Conservation (phyloP, 768 basidiomycete genomes). For the Cystobasidium ongulense region DNA sequence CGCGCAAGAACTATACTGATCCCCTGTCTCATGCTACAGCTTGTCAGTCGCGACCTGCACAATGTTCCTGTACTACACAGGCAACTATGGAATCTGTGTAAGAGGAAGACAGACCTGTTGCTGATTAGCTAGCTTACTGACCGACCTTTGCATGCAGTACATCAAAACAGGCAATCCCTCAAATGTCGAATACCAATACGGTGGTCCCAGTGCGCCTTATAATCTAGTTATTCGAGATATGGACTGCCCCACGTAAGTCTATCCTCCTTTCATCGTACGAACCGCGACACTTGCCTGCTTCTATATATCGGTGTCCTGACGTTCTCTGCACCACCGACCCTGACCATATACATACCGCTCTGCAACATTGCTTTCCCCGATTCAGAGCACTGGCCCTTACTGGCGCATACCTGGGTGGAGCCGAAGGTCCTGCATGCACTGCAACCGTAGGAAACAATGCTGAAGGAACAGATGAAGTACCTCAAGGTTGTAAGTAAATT, state of each 20-base stretch:
- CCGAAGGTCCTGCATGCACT: no score
- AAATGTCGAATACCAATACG: not conserved
- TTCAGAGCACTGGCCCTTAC: no score
- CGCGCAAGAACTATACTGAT: not conserved
- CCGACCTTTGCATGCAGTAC: not conserved
- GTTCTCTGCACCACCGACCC: no score
- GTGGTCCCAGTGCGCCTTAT: not conserved
- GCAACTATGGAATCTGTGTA: not conserved
- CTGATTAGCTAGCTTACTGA: not conserved
- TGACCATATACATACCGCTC: no score
- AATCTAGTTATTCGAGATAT: not conserved
- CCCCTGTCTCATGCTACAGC: not conserved
- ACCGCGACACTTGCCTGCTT: no score
- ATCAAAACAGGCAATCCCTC: not conserved
- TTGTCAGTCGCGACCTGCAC: not conserved
- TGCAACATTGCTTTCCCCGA: no score
- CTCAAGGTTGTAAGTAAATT: no score
- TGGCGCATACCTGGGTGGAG: no score
- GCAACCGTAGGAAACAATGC: no score
- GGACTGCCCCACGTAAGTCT: not conserved
- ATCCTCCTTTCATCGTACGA: no score
- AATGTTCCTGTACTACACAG: not conserved
- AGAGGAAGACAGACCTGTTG: not conserved
- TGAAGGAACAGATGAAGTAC: no score
- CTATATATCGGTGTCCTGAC: no score